Evolutionary conservation across 306 rosid genomes (phyloP), one percentile per base, ranked within the genome.

Genomic region (Gleditsia sinensis): DNA sequence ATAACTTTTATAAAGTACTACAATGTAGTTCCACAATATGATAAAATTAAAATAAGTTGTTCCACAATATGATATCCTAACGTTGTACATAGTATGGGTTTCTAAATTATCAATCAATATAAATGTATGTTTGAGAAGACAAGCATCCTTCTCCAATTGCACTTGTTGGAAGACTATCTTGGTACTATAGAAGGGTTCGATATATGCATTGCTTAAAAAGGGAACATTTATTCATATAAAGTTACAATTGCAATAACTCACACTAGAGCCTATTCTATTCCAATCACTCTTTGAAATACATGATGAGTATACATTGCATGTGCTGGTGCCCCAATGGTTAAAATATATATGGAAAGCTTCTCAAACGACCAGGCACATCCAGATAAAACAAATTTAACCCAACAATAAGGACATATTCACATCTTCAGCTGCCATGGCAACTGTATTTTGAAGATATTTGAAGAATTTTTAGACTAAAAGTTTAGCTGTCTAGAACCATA

Each of bases 371-470:
- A n/a, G n/a, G n/a, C n/a, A n/a, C n/a, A n/a, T n/a, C n/a, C n/a
- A n/a, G 36, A 25, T 5, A 33, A 34, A 23, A 61, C 9, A 27
- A 77, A 25, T 60, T 27, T 57, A 59, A 25, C n/a, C n/a, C 45
- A 60, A 32, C 51, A 34, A 12, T 25, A 34, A 59, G 49, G 49
- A 13, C 67, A 62, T 76, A 69, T 61, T n/a, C 61, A 67, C 75
- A 76, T 40, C 42, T 55, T 27, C 57, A 9, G 21, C 24, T 50
- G 43, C 43, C 33, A 19, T 40, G 46, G 42, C 25, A 43, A 55
- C 53, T 46, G 23, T 37, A 72, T 21, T 57, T 42, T 54, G 78
- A 65, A 56, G 28, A n/a, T n/a, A 3, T 16, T 10, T 37, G 45
- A 28, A 42, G 59, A 33, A 67, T 5, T 9, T 51, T 37, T 75